A percentile compares a stretch with the other conserved stretches of the same genome.
Conservation (phyloP, 2,329 filamentous ascomycete species). For the Microsporum canis region DNA sequence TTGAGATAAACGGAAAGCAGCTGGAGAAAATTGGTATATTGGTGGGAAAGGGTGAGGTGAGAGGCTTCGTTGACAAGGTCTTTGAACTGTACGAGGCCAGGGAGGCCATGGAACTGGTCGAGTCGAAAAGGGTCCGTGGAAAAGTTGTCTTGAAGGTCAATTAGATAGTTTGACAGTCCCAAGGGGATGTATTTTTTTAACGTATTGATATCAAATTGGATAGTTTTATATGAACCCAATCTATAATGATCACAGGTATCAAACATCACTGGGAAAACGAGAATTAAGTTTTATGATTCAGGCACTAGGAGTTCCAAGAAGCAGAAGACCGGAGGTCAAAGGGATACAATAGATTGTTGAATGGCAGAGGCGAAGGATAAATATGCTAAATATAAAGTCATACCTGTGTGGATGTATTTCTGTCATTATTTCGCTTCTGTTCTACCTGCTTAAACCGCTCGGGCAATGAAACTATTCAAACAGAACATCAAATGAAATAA, state of each 20-base stretch:
- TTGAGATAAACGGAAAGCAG: conserved; percentile 26
- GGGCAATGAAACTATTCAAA: background rate
- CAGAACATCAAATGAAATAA: background rate
- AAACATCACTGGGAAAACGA: too few species aligned
- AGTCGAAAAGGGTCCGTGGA: conserved; percentile 20
- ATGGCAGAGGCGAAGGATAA: too few species aligned
- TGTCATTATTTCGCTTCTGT: background rate
- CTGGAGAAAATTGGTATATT: conserved; percentile 26
- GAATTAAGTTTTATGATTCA: too few species aligned
- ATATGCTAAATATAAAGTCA: too few species aligned
- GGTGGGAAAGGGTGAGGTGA: conserved; percentile 26
- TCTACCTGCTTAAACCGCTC: conserved; percentile 3
- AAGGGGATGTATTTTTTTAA: background rate
- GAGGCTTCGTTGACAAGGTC: conserved; percentile 24
- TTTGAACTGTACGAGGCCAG: conserved; percentile 27
- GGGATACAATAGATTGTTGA: too few species aligned
- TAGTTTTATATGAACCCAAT: too few species aligned
- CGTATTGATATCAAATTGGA: background rate
- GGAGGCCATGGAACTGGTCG: conserved; percentile 25
- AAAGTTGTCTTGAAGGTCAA: conserved; percentile 28
- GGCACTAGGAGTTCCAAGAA: too few species aligned
- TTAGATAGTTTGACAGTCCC: background rate
- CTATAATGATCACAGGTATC: too few species aligned
- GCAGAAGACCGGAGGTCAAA: too few species aligned
- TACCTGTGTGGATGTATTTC: too few species aligned